phyloP scores from a whole-genome alignment of 1,139 yeast genomes.

The Nakaseomyces nivariensis region DNA sequence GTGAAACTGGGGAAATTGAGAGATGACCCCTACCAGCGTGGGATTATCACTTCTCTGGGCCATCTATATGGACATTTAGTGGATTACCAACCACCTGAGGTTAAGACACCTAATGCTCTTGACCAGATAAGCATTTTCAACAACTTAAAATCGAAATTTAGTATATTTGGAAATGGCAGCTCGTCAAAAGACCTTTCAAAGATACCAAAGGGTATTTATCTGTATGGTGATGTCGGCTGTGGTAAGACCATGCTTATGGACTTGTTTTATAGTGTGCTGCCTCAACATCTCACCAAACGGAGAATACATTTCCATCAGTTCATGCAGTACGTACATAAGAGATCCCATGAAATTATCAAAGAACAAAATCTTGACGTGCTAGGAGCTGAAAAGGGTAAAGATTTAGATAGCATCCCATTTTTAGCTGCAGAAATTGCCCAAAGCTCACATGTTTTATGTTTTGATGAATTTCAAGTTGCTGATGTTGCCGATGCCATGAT shows the following conservation, averaged over 20 bases:
- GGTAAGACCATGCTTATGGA: constrained; percentile 99
- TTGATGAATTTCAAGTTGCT: constrained; percentile 93
- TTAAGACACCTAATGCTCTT: constrained; percentile 40
- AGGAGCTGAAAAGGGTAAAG: constrained; percentile 38
- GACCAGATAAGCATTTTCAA: constrained; percentile 37
- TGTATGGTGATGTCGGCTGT: constrained; percentile 96
- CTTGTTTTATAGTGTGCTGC: constrained; percentile 75
- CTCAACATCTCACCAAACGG: constrained; percentile 60
- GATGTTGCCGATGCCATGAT: constrained; percentile 99
- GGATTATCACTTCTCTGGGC: constrained; percentile 47
- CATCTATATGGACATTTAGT: constrained; percentile 40
- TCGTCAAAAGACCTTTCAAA: constrained; percentile 1
- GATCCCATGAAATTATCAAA: constrained; percentile 56
- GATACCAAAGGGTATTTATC: constrained; percentile 71
- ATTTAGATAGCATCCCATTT: constrained; percentile 73
- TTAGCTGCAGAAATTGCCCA: constrained; percentile 78
- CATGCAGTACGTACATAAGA: constrained; percentile 87
- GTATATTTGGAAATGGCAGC: neutral
- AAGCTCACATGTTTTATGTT: constrained; percentile 69
- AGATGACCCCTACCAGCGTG: constrained; percentile 58
- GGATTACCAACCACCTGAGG: constrained; percentile 46
- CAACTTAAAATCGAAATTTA: constrained; percentile 26
- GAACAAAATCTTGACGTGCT: constrained; percentile 23
- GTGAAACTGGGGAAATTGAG: constrained; percentile 44
- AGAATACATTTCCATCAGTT: constrained; percentile 93